Evolutionary conservation across 108 stramenopile genomes (phyloP).

Genomic region (Cyclotella choctawhatcheeana): DNA sequence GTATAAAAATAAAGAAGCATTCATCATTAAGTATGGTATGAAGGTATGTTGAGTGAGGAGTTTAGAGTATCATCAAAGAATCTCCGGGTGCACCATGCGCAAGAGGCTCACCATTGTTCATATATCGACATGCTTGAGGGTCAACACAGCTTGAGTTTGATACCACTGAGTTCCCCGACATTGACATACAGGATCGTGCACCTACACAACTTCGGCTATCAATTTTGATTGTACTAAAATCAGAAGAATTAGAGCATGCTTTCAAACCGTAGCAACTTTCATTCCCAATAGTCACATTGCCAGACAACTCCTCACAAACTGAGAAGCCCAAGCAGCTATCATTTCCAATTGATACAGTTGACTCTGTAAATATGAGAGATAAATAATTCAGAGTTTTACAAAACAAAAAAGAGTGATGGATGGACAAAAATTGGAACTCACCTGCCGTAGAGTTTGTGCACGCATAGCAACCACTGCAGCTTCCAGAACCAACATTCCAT

Average conservation of each 20-base stretch:
- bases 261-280: background rate
- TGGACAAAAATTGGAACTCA: background rate
- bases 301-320: background rate
- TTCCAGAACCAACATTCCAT: background rate
- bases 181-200: background rate
- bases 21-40: background rate
- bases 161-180: slow-evolving; percentile 2
- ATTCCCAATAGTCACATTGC: background rate
- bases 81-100: no score
- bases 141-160: background rate
- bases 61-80: no score
- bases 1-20: no score
- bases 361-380: background rate
- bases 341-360: background rate
- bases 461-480: slow-evolving; percentile 5
- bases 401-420: background rate
- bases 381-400: background rate
- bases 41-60: background rate
- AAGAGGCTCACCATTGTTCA: slow-evolving; percentile 3
- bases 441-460: background rate
- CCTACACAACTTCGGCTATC: background rate
- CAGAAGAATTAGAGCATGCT: background rate
- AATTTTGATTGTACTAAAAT: background rate
- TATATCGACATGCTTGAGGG: background rate
- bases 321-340: background rate